phyloP scores from a whole-genome alignment of 2,329 filamentous ascomycete species.

The Stemphylium beticola region DNA sequence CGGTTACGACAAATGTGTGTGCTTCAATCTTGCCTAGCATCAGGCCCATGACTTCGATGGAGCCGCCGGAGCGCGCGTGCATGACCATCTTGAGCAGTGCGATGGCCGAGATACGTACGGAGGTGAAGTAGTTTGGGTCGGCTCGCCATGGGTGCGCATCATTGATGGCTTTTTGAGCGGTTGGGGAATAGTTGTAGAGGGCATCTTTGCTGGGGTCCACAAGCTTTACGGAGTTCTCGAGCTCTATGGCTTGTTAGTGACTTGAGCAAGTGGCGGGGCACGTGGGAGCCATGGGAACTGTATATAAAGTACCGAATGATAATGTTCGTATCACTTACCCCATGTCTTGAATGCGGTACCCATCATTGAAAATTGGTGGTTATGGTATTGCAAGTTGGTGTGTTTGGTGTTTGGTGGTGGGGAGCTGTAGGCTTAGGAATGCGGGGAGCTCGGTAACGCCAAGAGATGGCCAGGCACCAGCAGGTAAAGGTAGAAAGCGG shows the following conservation, averaged over 20 bases:
- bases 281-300: background rate
- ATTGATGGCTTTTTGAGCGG: conserved; percentile 70
- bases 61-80: conserved; percentile 94
- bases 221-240: conserved; percentile 81
- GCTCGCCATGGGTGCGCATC: conserved; percentile 74
- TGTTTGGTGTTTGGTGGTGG: conserved; percentile 17
- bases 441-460: conserved; percentile 37
- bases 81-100: conserved; percentile 99
- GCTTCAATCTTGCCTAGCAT: conserved; percentile 95
- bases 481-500: background rate
- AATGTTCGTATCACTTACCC: conserved; percentile 32
- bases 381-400: conserved; percentile 10
- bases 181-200: conserved; percentile 81
- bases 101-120: conserved; percentile 89
- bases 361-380: conserved; percentile 29
- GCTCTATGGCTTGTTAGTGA: conserved; percentile 63
- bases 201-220: conserved; percentile 88
- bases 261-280: conserved; percentile 17
- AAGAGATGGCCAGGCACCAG: conserved; percentile 38
- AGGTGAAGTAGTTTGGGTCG: conserved; percentile 88
- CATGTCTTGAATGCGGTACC: conserved; percentile 46
- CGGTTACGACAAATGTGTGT: conserved; percentile 88
- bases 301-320: background rate
- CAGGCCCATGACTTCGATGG: conserved; percentile 93
- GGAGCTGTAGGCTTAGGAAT: conserved; percentile 11